Evolutionary conservation across 768 basidiomycete genomes (phyloP).

Genomic region (Agaricus subrufescens): DNA sequence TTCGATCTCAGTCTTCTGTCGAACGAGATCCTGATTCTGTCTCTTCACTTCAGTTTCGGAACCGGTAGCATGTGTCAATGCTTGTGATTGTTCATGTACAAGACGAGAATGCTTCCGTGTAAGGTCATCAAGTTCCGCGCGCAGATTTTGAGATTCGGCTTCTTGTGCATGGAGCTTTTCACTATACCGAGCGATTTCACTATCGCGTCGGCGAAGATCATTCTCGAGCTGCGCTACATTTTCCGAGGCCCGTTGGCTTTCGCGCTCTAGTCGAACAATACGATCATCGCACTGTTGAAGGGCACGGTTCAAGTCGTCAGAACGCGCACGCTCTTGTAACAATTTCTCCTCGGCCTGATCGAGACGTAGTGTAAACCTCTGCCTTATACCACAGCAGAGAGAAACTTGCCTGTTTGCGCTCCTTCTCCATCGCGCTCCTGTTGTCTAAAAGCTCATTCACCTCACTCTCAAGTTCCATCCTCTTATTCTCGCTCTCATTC

Average conservation of each 20-base stretch:
- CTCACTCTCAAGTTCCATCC: constrained; percentile 50
- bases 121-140: constrained; percentile 49
- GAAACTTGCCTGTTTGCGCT: constrained; percentile 46
- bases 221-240: constrained; percentile 53
- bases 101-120: constrained; percentile 51
- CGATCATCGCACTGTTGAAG: constrained; percentile 53
- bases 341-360: constrained; percentile 50
- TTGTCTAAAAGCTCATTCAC: constrained; percentile 46
- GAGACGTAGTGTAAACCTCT: background rate
- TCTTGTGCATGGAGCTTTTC: constrained; percentile 44
- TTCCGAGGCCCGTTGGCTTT: constrained; percentile 51
- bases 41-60: constrained; percentile 42
- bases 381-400: background rate
- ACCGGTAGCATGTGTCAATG: constrained; percentile 39
- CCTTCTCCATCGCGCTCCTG: constrained; percentile 52
- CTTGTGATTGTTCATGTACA: constrained; percentile 42
- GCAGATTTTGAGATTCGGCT: constrained; percentile 47
- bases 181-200: constrained; percentile 46
- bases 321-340: constrained; percentile 46
- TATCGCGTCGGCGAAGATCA: constrained; percentile 51
- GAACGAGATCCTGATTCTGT: constrained; percentile 45
- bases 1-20: constrained; percentile 53
- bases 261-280: constrained; percentile 46
- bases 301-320: constrained; percentile 39
- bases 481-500: constrained; percentile 52